These are phyloP conservation scores for Botrytis squamosa DNA, from an alignment of 2,329 filamentous ascomycete genomes.

Conservation along the genomic window DNA sequence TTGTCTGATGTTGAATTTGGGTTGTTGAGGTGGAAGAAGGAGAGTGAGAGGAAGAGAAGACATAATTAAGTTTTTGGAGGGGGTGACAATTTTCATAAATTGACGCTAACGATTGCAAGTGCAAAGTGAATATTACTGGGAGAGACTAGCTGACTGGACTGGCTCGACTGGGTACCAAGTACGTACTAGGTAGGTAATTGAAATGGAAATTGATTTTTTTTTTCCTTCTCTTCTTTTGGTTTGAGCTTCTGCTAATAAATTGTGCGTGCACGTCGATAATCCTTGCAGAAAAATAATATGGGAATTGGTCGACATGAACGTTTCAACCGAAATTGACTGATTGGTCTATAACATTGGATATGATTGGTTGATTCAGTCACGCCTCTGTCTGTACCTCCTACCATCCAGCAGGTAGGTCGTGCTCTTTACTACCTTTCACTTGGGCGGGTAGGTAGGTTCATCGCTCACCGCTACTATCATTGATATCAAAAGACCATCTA, in stretches of 20 bases:
- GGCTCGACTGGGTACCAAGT: not conserved
- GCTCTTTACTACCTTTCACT: not conserved
- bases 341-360: no score
- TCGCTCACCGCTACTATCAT: not conserved
- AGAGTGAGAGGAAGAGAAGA: conserved; percentile 23
- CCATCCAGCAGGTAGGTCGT: not conserved
- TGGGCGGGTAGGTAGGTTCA: not conserved
- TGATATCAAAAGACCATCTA: not conserved
- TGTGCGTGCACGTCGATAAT: conserved; percentile 1
- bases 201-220: not conserved
- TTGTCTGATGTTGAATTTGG: conserved; percentile 52
- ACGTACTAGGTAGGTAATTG: not conserved
- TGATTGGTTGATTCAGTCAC: not conserved
- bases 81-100: conserved; percentile 14
- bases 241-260: not conserved
- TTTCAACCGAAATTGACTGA: not conserved
- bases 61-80: conserved; percentile 28
- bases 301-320: not conserved
- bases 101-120: not conserved
- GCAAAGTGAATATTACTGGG: not conserved
- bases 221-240: not conserved
- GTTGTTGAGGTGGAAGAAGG: conserved; percentile 28
- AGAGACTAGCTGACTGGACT: not conserved
- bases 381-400: not conserved
- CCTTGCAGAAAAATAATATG: not conserved